These are phyloP conservation scores for Kazachstania psychrophila DNA, from an alignment of 805 yeast genomes.

Conservation along the genomic window DNA sequence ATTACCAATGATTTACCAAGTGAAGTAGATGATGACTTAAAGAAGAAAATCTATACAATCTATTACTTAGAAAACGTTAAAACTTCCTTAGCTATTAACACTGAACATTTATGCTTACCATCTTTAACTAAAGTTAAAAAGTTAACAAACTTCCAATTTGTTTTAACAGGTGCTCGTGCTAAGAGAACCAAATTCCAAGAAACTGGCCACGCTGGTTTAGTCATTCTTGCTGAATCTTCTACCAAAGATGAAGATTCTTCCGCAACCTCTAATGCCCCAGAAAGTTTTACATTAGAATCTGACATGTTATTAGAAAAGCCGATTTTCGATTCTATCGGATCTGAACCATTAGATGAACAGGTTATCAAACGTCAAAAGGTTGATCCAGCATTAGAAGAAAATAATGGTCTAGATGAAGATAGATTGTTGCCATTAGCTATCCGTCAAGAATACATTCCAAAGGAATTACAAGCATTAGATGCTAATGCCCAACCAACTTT, in stretches of 20 bases:
- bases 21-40: conserved; percentile 20
- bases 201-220: conserved; percentile 59
- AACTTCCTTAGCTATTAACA: conserved; percentile 48
- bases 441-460: conserved; percentile 56
- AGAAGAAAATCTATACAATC: conserved; percentile 35
- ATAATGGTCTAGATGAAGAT: conserved; percentile 33
- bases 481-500: conserved; percentile 77
- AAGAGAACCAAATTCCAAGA: conserved; percentile 77
- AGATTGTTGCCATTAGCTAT: conserved; percentile 55
- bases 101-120: conserved; percentile 53
- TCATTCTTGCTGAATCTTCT: conserved; percentile 58
- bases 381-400: conserved; percentile 5
- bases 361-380: conserved; percentile 30
- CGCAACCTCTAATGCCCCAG: conserved; percentile 35
- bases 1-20: conserved; percentile 18
- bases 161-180: conserved; percentile 82
- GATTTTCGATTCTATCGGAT: conserved; percentile 51
- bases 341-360: conserved; percentile 37
- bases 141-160: conserved; percentile 50
- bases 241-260: conserved; percentile 6
- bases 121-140: conserved; percentile 47
- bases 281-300: conserved; percentile 54
- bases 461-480: conserved; percentile 43
- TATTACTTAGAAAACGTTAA: conserved; percentile 64
- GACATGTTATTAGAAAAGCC: conserved; percentile 74